phyloP scores from a whole-genome alignment of 1,284 basidiomycete species.

The Cystobasidium pallidum region DNA sequence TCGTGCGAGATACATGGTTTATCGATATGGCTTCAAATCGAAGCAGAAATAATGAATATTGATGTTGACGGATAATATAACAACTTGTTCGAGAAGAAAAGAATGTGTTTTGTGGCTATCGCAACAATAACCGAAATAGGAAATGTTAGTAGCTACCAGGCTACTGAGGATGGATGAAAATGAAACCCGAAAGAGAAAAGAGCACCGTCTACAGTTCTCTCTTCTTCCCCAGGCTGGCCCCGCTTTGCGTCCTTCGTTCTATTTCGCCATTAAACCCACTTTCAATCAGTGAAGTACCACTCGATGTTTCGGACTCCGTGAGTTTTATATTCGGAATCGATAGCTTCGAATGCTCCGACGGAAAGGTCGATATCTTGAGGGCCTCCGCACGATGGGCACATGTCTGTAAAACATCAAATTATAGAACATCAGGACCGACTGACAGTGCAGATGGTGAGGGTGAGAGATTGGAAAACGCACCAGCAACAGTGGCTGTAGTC shows the following conservation, averaged over 20 bases:
- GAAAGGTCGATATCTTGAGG: slow-evolving; percentile 39
- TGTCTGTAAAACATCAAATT: slow-evolving; percentile 12
- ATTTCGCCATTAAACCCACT: too few species aligned
- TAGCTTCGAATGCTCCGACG: slow-evolving; percentile 35
- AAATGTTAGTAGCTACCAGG: neutral
- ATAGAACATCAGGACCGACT: neutral
- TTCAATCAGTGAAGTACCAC: slow-evolving; percentile 38
- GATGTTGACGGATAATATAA: neutral
- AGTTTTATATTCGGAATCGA: slow-evolving; percentile 35
- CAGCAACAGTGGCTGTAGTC: slow-evolving; percentile 36
- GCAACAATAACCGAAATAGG: neutral
- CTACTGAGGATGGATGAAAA: neutral
- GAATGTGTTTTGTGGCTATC: slow-evolving; percentile 6
- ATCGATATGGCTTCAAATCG: neutral
- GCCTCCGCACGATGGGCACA: slow-evolving; percentile 34
- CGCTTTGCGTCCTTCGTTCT: too few species aligned
- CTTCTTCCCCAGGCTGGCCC: neutral
- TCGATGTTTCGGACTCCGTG: slow-evolving; percentile 42
- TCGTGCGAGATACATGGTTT: slow-evolving; percentile 2
- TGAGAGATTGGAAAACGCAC: slow-evolving; percentile 19
- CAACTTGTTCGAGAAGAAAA: neutral
- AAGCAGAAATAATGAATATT: neutral
- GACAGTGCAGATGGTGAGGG: neutral
- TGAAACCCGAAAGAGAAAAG: slow-evolving; percentile 3
- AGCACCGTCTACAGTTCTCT: neutral